These are phyloP conservation scores for Cicer arietinum DNA, from an alignment of 306 rosid genomes.

Conservation along the genomic window DNA sequence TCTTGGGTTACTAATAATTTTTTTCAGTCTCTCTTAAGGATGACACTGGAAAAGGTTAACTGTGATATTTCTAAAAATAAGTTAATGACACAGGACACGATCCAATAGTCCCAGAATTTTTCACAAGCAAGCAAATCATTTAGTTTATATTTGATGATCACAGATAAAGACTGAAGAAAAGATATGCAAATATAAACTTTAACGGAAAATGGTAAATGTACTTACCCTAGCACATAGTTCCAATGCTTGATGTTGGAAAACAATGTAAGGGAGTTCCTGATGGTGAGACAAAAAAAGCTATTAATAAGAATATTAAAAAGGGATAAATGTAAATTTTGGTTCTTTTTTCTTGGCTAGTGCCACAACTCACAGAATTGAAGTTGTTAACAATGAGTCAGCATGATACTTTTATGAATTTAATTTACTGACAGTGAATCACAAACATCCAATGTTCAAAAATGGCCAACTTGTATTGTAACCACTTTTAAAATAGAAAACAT, in stretches of 20 bases:
- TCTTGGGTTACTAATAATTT: no score
- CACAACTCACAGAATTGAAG: not conserved
- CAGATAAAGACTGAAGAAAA: not conserved
- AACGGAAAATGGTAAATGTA: constrained; percentile 26
- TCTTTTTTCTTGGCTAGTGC: constrained; percentile 12
- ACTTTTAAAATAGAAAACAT: no score
- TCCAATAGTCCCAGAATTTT: not conserved
- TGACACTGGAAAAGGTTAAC: not conserved
- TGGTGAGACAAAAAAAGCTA: constrained; percentile 6
- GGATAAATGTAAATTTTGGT: constrained; percentile 20
- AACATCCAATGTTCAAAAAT: no score
- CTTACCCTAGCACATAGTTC: constrained; percentile 98
- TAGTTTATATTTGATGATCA: constrained; percentile 7
- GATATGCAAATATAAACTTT: constrained; percentile 7
- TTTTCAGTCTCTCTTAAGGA: no score
- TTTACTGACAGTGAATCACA: no score
- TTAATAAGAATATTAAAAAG: constrained; percentile 38
- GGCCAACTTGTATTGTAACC: no score
- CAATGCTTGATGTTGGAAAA: constrained; percentile 80
- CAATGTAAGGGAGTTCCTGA: constrained; percentile 73
- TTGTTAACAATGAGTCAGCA: not conserved
- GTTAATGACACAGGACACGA: not conserved
- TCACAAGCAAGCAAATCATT: not conserved
- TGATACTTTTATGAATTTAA: not conserved
- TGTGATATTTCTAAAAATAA: not conserved